Evolutionary conservation across 2,329 filamentous ascomycete species (phyloP).

Genomic region (Fusarium chaquense): DNA sequence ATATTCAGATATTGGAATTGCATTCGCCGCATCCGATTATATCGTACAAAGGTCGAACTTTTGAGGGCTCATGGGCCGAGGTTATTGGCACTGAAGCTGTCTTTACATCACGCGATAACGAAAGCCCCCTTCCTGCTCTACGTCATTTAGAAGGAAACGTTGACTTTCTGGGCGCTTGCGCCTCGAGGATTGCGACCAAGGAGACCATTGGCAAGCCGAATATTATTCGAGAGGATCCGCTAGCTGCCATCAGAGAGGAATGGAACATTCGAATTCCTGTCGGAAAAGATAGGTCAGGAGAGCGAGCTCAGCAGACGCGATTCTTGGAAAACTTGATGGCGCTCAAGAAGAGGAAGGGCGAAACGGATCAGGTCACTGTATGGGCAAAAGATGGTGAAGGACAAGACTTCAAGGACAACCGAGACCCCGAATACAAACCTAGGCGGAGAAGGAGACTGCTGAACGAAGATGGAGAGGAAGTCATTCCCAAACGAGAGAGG

Average conservation of each 20-base stretch:
- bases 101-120: slow-evolving; percentile 67
- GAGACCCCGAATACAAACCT: slow-evolving; percentile 56
- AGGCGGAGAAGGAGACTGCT: slow-evolving; percentile 47
- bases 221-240: slow-evolving; percentile 50
- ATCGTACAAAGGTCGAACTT: slow-evolving; percentile 82
- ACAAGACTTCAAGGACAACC: slow-evolving; percentile 57
- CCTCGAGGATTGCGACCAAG: slow-evolving; percentile 75
- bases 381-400: slow-evolving; percentile 61
- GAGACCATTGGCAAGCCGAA: slow-evolving; percentile 70
- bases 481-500: slow-evolving; percentile 39
- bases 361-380: slow-evolving; percentile 74
- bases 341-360: slow-evolving; percentile 72
- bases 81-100: slow-evolving; percentile 88
- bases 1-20: slow-evolving; percentile 85
- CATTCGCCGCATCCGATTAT: slow-evolving; percentile 82
- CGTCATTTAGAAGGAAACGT: slow-evolving; percentile 69
- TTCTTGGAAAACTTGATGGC: slow-evolving; percentile 76
- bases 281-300: slow-evolving; percentile 61
- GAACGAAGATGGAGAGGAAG: slow-evolving; percentile 46
- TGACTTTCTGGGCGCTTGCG: slow-evolving; percentile 78
- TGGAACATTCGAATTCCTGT: slow-evolving; percentile 60
- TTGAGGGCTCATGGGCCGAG: slow-evolving; percentile 83
- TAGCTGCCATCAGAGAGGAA: slow-evolving; percentile 57
- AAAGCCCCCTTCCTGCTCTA: slow-evolving; percentile 62
- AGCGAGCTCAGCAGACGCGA: slow-evolving; percentile 61